Base-by-base conservation (phyloP, 23 red algal genomes). In the Porphyridium purpureum region DNA sequence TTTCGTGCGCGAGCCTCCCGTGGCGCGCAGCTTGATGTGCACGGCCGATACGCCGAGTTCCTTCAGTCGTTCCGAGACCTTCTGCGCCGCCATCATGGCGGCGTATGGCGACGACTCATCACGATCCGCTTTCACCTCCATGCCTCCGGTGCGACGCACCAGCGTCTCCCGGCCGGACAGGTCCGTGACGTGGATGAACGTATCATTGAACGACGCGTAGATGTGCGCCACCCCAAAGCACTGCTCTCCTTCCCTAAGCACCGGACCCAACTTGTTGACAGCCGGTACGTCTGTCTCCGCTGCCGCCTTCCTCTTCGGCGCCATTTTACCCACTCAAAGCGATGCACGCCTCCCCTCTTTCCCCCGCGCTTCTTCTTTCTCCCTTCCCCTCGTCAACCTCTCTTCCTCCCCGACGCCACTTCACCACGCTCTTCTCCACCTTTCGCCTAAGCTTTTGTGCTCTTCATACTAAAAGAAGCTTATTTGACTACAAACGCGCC, bases 111-210 rank as follows among this genome's bases (percentile, higher is more conserved):
- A 98, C 38, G 72, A 81, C 55, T 98, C 90, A 55, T 98, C 90
- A 59, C 90, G 78, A 67, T 98, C 90, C 35, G 90, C 90, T 67
- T 98, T 98, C 34, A 98, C 90, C 66, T 98, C 90, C 90, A 98
- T 98, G 59, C 90, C 90, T 35, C 90, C 90, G 5, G 90, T 84
- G 23, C 90, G 80, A 29, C 90, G 90, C 11, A 98, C 81, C 40
- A 98, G 66, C 3, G 90, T 98, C 59, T 98, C 90, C 29, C 74
- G 35, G 30, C 90, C 90, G 3, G 90, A 98, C 24, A 98, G 64
- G 72, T 98, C 90, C 4, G 90, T 98, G 26, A 98, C 90, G 55
- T 98, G 90, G 53, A 98, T 86, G 50, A 98, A 98, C 0, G 90
- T 98, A 36, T 98, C 90, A 33, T 98, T 98, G 67, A 98, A 98